phyloP scores from a whole-genome alignment of 2,329 filamentous ascomycete genomes.

The Fusarium dimerum region DNA sequence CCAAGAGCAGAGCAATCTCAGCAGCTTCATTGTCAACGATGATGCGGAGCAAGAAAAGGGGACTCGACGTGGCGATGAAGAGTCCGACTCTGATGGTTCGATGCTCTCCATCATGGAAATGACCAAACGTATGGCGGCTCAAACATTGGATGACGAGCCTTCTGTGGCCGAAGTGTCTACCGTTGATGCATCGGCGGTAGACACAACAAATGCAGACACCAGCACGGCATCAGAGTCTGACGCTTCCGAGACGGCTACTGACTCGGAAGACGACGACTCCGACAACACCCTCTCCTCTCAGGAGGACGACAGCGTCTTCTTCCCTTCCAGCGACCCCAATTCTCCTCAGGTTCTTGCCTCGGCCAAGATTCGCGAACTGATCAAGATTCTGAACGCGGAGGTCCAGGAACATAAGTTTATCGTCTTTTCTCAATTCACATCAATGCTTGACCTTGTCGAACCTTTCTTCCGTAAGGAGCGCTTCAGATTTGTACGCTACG shows the following conservation, averaged over 20 bases:
- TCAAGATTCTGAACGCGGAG: constrained; percentile 79
- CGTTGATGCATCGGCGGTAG: constrained; percentile 14
- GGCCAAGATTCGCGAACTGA: constrained; percentile 87
- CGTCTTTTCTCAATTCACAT: constrained; percentile 97
- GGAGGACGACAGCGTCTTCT: constrained; percentile 38
- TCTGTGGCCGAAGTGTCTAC: constrained; percentile 5
- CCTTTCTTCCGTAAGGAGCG: constrained; percentile 78
- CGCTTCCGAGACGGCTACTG: constrained; percentile 12
- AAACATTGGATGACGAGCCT: constrained; percentile 35
- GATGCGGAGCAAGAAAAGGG: constrained; percentile 40
- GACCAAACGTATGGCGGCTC: constrained; percentile 39
- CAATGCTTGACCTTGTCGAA: constrained; percentile 95
- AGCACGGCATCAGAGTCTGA: constrained; percentile 14
- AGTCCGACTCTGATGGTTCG: constrained; percentile 34
- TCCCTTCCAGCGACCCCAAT: constrained; percentile 26
- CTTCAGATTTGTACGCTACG: constrained; percentile 84
- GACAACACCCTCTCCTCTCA: constrained; percentile 28
- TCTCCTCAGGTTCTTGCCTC: constrained; percentile 62
- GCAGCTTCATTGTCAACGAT: constrained; percentile 58
- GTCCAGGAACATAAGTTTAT: constrained; percentile 89
- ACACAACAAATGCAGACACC: constrained; percentile 9
- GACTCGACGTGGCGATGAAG: constrained; percentile 26
- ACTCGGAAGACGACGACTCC: constrained; percentile 25
- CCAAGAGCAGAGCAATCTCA: constrained; percentile 53
- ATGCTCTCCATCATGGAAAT: constrained; percentile 38